Evolutionary conservation across 345 rosid genomes (phyloP).

Genomic region (Leavenworthia alabamica): DNA sequence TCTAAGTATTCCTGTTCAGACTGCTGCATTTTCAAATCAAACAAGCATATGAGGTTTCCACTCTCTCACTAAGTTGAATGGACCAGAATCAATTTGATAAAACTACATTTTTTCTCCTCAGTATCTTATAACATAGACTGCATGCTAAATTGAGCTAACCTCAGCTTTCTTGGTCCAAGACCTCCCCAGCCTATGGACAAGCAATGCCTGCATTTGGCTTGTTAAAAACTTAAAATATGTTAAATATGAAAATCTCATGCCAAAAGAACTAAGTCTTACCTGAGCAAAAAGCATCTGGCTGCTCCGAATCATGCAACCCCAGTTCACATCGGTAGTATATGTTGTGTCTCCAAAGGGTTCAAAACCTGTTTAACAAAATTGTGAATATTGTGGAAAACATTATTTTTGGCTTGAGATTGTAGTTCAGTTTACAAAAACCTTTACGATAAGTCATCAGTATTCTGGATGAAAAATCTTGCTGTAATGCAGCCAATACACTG

Average conservation of each 20-base stretch:
- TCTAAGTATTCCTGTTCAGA: conserved; percentile 56
- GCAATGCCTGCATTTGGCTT: conserved; percentile 53
- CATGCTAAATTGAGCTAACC: conserved; percentile 32
- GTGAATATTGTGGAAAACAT: background rate
- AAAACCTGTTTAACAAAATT: conserved; percentile 51
- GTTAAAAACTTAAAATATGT: background rate
- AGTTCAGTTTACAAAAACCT: conserved; percentile 45
- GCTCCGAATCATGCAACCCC: conserved; percentile 99
- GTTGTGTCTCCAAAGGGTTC: conserved; percentile 59
- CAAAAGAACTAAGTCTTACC: conserved; percentile 31
- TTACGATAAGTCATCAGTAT: conserved; percentile 75
- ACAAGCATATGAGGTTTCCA: conserved; percentile 20
- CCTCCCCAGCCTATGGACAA: conserved; percentile 79
- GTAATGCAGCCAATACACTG: conserved; percentile 50
- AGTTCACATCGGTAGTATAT: conserved; percentile 62
- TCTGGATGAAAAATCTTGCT: conserved; percentile 68
- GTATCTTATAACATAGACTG: background rate
- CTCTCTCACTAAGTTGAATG: background rate
- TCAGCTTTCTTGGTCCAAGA: conserved; percentile 56
- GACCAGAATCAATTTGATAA: background rate
- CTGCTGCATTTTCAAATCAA: conserved; percentile 45
- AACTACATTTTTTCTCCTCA: background rate
- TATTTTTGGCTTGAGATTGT: background rate
- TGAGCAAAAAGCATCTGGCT: conserved; percentile 98
- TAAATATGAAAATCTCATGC: background rate